Base-by-base conservation (phyloP, 495 filamentous ascomycete species). In the Podospora didyma region DNA sequence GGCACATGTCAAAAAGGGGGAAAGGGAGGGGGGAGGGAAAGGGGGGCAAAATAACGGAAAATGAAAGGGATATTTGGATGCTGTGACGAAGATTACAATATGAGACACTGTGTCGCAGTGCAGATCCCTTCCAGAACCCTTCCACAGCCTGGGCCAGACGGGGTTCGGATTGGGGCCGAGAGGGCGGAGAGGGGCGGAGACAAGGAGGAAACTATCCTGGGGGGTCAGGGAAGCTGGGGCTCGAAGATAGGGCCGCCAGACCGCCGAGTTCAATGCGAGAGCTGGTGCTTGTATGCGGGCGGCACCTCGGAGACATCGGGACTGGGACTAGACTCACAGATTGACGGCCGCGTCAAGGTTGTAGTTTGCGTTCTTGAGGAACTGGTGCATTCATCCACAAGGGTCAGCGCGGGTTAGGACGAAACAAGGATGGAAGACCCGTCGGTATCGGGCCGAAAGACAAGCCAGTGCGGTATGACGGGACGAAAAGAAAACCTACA, bases 321-420 rank as follows among this genome's bases (percentile, higher is more conserved):
- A 60, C 35, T 42, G 41, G 62, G 46, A 51, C 44, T 49, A 31
- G 2, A 75, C 79, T 77, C 67, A 81, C 78, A 70, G 65, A 62
- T 81, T 76, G 21, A 74, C 61, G 46, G 80, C 80, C 49, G 75
- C 70, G n/a, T 82, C 70, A 9, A 83, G 55, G 52, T 76, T 75
- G 64, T 76, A 83, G 16, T 65, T 65, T 10, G 69, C 58, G 22
- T 61, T 72, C 46, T 68, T 73, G 1, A 76, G 65, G 49, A 67
- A 76, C 72, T 77, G 60, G 73, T 54, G 48, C 58, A 57, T 61
- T 57, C 37, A 54, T 52, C 21, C 26, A 9, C 57, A 21, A 53
- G 24, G 4, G 31, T 54, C 45, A 54, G 52, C 52, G 35, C 23
- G 21, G 46, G 26, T 49, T n/a, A 26, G 46, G 24, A 31, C 31